phyloP scores from a whole-genome alignment of 1,284 basidiomycete species.

The Sporisorium reilianum region DNA sequence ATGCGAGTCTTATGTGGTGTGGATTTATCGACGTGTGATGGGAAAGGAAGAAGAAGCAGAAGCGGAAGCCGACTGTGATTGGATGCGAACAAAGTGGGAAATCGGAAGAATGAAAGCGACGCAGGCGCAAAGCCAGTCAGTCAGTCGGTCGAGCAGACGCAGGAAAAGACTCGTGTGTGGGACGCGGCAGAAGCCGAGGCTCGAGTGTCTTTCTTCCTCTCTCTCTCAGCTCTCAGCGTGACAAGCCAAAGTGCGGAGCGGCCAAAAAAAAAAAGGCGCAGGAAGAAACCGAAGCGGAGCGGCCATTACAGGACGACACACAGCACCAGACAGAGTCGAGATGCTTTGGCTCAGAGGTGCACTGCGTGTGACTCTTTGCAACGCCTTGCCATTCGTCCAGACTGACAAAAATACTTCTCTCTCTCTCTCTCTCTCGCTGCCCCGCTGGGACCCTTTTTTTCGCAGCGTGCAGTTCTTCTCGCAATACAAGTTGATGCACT shows the following conservation, averaged over 20 bases:
- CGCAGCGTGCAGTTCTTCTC: slow-evolving; percentile 25
- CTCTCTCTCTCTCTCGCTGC: neutral
- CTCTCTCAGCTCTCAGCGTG: neutral
- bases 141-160: neutral
- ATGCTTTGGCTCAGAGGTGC: neutral
- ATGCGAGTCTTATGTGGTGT: slow-evolving; percentile 7
- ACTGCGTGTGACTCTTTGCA: slow-evolving; percentile 32
- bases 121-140: neutral
- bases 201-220: no score
- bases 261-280: neutral
- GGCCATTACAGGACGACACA: slow-evolving; percentile 29
- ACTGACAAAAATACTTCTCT: neutral
- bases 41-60: neutral
- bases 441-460: neutral
- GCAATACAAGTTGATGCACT: slow-evolving; percentile 17
- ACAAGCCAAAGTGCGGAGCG: neutral
- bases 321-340: slow-evolving; percentile 12
- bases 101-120: neutral
- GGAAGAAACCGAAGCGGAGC: slow-evolving; percentile 14
- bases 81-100: neutral
- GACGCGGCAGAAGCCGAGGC: slow-evolving; percentile 3
- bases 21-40: neutral
- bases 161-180: slow-evolving; percentile 1
- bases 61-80: no score
- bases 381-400: slow-evolving; percentile 31